phyloP scores from a whole-genome alignment of 306 rosid species.

The Vicia faba region DNA sequence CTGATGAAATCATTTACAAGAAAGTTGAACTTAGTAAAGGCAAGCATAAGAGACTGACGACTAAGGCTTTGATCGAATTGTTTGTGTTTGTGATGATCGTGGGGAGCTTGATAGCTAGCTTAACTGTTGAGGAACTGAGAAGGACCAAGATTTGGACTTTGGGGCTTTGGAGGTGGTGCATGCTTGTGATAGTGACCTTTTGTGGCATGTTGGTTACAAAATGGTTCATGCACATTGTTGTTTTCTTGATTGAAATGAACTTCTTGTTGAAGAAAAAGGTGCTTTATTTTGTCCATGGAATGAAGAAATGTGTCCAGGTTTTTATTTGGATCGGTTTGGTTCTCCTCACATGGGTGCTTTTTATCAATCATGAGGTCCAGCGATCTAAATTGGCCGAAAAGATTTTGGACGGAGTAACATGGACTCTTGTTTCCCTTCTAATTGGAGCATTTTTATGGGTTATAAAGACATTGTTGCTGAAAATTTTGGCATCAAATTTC shows the following conservation, averaged over 20 bases:
- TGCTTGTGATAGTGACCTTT: slow-evolving; percentile 69
- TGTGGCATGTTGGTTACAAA: slow-evolving; percentile 75
- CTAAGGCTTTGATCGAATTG: slow-evolving; percentile 54
- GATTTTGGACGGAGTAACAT: slow-evolving; percentile 55
- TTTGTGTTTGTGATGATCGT: slow-evolving; percentile 49
- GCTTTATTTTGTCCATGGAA: slow-evolving; percentile 88
- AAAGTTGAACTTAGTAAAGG: slow-evolving; percentile 57
- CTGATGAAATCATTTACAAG: slow-evolving; percentile 64
- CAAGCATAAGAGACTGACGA: slow-evolving; percentile 51
- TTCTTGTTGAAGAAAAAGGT: slow-evolving; percentile 79
- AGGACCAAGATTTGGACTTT: slow-evolving; percentile 51
- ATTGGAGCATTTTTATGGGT: slow-evolving; percentile 81
- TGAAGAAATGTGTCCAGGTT: slow-evolving; percentile 77
- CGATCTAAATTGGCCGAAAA: slow-evolving; percentile 49
- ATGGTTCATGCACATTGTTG: slow-evolving; percentile 76
- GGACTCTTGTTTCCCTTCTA: slow-evolving; percentile 73
- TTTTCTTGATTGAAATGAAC: slow-evolving; percentile 83
- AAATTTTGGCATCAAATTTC: slow-evolving; percentile 78
- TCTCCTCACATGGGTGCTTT: slow-evolving; percentile 72
- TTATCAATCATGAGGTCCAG: slow-evolving; percentile 53
- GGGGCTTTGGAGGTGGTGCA: slow-evolving; percentile 85
- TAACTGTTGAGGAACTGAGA: slow-evolving; percentile 47
- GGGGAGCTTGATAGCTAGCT: slow-evolving; percentile 57
- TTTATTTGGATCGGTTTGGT: slow-evolving; percentile 72
- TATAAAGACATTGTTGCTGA: slow-evolving; percentile 60